Conservation (phyloP, 2,329 filamentous ascomycete species). For the Colletotrichum siamense region DNA sequence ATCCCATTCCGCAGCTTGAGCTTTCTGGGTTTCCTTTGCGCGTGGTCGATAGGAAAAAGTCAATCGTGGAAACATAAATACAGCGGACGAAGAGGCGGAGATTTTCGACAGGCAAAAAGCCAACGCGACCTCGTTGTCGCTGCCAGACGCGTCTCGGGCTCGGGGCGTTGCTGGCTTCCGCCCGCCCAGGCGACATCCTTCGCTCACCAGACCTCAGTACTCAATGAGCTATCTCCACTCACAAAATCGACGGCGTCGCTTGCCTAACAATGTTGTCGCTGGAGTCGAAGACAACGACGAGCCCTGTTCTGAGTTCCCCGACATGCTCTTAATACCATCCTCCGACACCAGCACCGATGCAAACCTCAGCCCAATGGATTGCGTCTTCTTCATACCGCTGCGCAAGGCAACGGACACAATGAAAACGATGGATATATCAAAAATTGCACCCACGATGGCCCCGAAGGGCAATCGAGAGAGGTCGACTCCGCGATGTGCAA, state of each 20-base stretch:
- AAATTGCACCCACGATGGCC: constrained; percentile 20
- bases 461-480: constrained; percentile 23
- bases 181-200: too few relatives aligned
- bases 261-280: too few relatives aligned
- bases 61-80: not conserved
- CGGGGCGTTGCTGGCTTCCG: not conserved
- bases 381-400: constrained; percentile 24
- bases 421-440: constrained; percentile 26
- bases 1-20: not conserved
- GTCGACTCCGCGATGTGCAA: constrained; percentile 47
- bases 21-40: not conserved
- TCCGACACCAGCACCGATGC: too few relatives aligned
- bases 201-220: too few relatives aligned
- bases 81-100: not conserved
- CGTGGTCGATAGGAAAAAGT: not conserved
- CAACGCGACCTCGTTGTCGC: not conserved
- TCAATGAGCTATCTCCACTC: too few relatives aligned
- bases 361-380: not conserved
- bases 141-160: not conserved
- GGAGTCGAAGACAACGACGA: too few relatives aligned
- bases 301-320: too few relatives aligned
- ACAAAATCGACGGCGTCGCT: too few relatives aligned
- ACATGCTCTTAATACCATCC: too few relatives aligned
- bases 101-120: not conserved
- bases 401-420: constrained; percentile 13